Evolutionary conservation across 352 stramenopile genomes (phyloP).

Genomic region (Phytopythium oedochilum): DNA sequence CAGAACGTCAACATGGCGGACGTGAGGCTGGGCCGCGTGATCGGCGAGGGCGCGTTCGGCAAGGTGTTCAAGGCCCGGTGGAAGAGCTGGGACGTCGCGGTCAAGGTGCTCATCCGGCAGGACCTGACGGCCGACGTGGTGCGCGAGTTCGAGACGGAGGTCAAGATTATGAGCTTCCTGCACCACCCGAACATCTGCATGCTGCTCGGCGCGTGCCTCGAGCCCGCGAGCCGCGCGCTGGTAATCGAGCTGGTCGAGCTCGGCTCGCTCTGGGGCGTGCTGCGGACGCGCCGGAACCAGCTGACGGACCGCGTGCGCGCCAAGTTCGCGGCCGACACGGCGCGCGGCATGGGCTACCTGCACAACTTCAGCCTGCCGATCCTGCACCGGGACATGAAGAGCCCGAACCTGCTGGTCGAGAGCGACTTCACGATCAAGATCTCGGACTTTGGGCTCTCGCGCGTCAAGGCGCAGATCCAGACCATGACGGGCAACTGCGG

Average conservation of each 20-base stretch:
- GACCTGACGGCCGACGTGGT: slow-evolving; percentile 65
- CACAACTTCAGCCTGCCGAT: slow-evolving; percentile 84
- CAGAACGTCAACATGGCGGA: slow-evolving; percentile 62
- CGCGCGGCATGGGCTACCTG: slow-evolving; percentile 85
- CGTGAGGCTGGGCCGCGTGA: slow-evolving; percentile 44
- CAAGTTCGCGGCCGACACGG: slow-evolving; percentile 71
- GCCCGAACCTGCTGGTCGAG: slow-evolving; percentile 85
- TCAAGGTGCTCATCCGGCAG: slow-evolving; percentile 75
- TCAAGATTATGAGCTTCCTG: slow-evolving; percentile 88
- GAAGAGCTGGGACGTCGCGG: slow-evolving; percentile 48
- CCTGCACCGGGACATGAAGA: slow-evolving; percentile 89
- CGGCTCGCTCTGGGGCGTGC: slow-evolving; percentile 91
- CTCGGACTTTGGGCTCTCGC: slow-evolving; percentile 88
- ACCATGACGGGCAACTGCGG: slow-evolving; percentile 92
- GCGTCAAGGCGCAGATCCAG: slow-evolving; percentile 90
- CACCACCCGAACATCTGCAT: slow-evolving; percentile 97
- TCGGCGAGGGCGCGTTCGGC: slow-evolving; percentile 77
- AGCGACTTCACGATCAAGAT: slow-evolving; percentile 87
- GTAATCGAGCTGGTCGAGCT: slow-evolving; percentile 94
- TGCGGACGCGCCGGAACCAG: slow-evolving; percentile 52
- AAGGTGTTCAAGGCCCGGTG: slow-evolving; percentile 70
- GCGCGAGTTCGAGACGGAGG: slow-evolving; percentile 74
- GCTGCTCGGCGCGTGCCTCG: slow-evolving; percentile 93
- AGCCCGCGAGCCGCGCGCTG: slow-evolving; percentile 91
- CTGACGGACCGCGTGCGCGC: slow-evolving; percentile 38